Evolutionary conservation across 164 flowering plant genomes (phyloP).

Genomic region (Vitis rotundifolia): DNA sequence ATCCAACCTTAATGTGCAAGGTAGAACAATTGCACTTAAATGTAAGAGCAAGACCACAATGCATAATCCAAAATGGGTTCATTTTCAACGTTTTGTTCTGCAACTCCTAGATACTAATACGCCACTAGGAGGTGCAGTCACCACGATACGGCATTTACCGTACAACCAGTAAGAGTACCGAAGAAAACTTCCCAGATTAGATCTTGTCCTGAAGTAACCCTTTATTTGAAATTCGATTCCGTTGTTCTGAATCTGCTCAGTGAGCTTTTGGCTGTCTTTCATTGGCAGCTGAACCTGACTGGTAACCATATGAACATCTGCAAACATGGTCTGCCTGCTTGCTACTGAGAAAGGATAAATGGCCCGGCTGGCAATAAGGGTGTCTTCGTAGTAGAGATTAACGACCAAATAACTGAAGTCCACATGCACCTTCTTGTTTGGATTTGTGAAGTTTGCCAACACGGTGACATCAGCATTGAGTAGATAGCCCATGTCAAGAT

Average conservation of each 20-base stretch:
- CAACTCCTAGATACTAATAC: constrained; percentile 40
- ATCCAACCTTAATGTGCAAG: too few relatives aligned
- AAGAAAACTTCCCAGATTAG: constrained; percentile 47
- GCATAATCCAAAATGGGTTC: neutral
- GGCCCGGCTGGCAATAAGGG: constrained; percentile 48
- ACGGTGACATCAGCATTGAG: constrained; percentile 69
- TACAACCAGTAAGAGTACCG: constrained; percentile 60
- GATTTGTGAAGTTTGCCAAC: constrained; percentile 74
- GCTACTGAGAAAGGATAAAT: constrained; percentile 49
- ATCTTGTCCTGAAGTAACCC: constrained; percentile 50
- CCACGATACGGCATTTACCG: constrained; percentile 37
- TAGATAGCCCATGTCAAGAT: constrained; percentile 67
- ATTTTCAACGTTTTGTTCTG: constrained; percentile 45
- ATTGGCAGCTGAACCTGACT: constrained; percentile 60
- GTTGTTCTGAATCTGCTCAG: constrained; percentile 37
- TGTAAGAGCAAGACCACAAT: too few relatives aligned
- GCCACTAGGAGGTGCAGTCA: constrained; percentile 63
- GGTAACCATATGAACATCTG: constrained; percentile 43
- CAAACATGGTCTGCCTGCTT: constrained; percentile 30
- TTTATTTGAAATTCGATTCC: constrained; percentile 36
- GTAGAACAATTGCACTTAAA: too few relatives aligned
- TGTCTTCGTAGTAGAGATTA: constrained; percentile 49
- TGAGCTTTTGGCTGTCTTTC: constrained; percentile 25
- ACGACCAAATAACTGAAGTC: constrained; percentile 52
- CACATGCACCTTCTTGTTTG: constrained; percentile 60